phyloP scores from a whole-genome alignment of 2,329 filamentous ascomycete genomes.

The Pestalotiopsis sp. region DNA sequence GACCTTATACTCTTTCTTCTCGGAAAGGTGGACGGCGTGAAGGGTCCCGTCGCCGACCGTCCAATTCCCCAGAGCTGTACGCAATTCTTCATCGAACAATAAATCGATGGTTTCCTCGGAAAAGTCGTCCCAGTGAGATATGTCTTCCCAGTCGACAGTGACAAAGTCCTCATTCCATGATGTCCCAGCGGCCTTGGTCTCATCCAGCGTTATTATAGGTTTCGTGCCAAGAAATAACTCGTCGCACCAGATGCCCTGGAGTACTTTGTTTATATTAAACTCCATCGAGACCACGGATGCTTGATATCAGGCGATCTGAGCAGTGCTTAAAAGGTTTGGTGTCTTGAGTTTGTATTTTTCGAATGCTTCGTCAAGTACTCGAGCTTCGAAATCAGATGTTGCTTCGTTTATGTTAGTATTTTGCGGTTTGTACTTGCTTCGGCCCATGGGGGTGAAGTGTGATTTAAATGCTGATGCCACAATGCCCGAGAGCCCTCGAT shows the following conservation, averaged over 20 bases:
- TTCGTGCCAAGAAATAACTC: background rate
- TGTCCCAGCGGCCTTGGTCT: background rate
- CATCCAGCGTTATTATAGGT: background rate
- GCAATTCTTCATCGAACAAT: background rate
- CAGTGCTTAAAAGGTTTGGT: too few species aligned
- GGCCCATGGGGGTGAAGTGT: background rate
- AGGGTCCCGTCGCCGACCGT: background rate
- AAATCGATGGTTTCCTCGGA: background rate
- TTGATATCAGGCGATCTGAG: too few species aligned
- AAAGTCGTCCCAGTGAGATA: background rate
- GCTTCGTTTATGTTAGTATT: background rate
- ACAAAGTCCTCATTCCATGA: background rate
- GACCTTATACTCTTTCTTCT: background rate
- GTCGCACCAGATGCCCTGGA: background rate
- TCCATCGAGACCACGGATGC: too few species aligned
- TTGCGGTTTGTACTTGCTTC: background rate
- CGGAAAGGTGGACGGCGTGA: background rate
- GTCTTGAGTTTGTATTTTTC: too few species aligned
- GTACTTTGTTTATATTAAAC: too few species aligned
- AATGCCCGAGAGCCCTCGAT: background rate
- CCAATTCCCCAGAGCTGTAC: background rate
- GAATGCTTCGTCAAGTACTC: background rate
- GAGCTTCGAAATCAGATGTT: background rate
- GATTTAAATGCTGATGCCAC: background rate
- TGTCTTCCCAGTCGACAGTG: background rate